Evolutionary conservation across 768 basidiomycete genomes (phyloP), one percentile per base, ranked within the genome.

Genomic region (Rhodotorula taiwanensis): DNA sequence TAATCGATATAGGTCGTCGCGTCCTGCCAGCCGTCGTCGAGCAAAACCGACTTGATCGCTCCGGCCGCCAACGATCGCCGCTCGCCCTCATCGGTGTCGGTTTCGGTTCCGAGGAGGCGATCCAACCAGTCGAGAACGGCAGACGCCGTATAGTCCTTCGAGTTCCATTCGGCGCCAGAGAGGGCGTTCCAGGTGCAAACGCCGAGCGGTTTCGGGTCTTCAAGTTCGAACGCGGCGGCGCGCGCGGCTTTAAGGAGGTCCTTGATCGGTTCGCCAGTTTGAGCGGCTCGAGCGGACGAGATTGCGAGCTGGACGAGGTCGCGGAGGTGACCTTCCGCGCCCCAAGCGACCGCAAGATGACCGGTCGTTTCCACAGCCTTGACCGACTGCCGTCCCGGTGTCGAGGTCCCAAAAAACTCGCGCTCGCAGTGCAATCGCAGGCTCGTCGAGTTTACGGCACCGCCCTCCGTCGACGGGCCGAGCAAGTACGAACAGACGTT

Each of bases 11-110:
- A 60, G 33, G 36, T 4, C 5, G 21, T 55, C 15, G 47, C 51
- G 20, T 73, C 70, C 27, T 66, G 63, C 72, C 72, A 73, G 0
- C 72, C 72, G 52, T 73, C 72, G 49, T 73, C 72, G 31, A 73
- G 65, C 23, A 73, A 49, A 23, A 73, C 23, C 11, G 60, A 31
- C 28, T 63, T 60, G 36, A 67, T 30, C 4, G 55, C 39, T 3
- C 58, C 60, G 13, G 16, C 28, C 39, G 1, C 41, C 33, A 20
- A 52, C 3, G 39, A 23, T 16, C 16, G 36, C 36, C 10, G 27
- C 20, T 21, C 10, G 23, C 23, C 23, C 23, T 21, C 41, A 5
- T 21, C 21, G n/a, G 20, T 7, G 50, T n/a, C n/a, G n/a, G n/a
- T 20, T 51, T 39, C 7, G 23, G 25, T 4, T 11, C 25, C 23